Conservation (phyloP, 2,329 filamentous ascomycete species). For the Xenoacremonium recifei region DNA sequence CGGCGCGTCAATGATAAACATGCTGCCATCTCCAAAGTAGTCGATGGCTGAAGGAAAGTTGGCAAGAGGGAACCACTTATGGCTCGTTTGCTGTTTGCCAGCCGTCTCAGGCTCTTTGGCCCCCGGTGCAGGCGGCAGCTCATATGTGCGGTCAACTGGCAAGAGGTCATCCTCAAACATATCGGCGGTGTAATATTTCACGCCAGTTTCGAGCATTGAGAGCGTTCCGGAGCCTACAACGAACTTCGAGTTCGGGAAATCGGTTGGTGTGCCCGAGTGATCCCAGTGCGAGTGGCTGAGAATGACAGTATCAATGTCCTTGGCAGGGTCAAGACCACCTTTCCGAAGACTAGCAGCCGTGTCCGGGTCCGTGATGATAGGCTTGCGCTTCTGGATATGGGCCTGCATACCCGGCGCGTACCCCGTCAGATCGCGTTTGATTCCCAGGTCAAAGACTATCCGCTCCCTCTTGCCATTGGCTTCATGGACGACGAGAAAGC, state of each 20-base stretch:
- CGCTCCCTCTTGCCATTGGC: neutral
- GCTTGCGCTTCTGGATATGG: neutral
- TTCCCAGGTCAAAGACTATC: neutral
- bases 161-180: constrained; percentile 10
- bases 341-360: neutral
- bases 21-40: constrained; percentile 9
- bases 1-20: constrained; percentile 5
- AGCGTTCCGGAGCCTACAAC: constrained; percentile 6
- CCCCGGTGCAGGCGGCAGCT: constrained; percentile 1
- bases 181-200: neutral
- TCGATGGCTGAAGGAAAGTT: constrained; percentile 4
- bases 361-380: neutral
- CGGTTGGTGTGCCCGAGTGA: constrained; percentile 9
- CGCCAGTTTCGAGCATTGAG: constrained; percentile 1
- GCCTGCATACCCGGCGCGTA: neutral
- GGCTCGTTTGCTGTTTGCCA: no score
- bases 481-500: neutral
- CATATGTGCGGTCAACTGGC: constrained; percentile 5
- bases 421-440: neutral
- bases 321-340: neutral
- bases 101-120: neutral
- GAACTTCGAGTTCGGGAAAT: constrained; percentile 6
- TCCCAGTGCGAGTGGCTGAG: constrained; percentile 15
- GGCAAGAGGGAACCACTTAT: constrained; percentile 2
- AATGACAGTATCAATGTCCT: constrained; percentile 3